These are phyloP conservation scores for Globisporangium polare DNA, from an alignment of 352 stramenopile genomes.

Conservation along the genomic window DNA sequence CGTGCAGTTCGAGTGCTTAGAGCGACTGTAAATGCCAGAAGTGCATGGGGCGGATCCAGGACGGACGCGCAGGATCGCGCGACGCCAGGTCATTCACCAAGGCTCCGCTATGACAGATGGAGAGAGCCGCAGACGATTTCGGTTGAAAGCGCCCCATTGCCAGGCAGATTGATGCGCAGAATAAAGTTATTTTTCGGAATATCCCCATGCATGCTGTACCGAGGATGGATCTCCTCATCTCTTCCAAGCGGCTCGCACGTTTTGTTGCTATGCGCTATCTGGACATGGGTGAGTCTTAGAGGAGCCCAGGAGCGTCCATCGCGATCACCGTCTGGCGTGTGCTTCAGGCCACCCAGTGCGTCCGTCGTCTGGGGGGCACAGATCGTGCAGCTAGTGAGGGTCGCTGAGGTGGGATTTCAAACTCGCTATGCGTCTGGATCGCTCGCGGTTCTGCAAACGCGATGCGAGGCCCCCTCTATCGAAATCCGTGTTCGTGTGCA, in stretches of 20 bases:
- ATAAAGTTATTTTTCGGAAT: constrained; percentile 10
- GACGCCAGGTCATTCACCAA: background rate
- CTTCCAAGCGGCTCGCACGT: too few relatives aligned
- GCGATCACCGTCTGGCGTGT: background rate
- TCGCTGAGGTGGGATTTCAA: background rate
- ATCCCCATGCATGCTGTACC: background rate
- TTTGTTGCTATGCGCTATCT: background rate
- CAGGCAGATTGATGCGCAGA: background rate
- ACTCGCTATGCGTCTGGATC: background rate
- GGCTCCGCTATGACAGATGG: background rate
- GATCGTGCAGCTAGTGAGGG: background rate
- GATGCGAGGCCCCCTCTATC: too few relatives aligned
- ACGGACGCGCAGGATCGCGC: background rate
- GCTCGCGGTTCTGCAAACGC: background rate
- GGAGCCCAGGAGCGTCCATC: background rate
- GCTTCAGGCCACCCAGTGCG: background rate
- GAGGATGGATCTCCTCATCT: background rate
- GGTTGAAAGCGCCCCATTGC: background rate
- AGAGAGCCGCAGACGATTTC: background rate
- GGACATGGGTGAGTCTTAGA: background rate
- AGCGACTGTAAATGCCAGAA: constrained; percentile 51
- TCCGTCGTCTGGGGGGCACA: background rate
- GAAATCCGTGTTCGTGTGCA: too few relatives aligned
- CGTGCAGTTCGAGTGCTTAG: constrained; percentile 88
- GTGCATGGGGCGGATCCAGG: background rate